phyloP scores from a whole-genome alignment of 495 filamentous ascomycete species.

The Sphaerosporella brunnea region DNA sequence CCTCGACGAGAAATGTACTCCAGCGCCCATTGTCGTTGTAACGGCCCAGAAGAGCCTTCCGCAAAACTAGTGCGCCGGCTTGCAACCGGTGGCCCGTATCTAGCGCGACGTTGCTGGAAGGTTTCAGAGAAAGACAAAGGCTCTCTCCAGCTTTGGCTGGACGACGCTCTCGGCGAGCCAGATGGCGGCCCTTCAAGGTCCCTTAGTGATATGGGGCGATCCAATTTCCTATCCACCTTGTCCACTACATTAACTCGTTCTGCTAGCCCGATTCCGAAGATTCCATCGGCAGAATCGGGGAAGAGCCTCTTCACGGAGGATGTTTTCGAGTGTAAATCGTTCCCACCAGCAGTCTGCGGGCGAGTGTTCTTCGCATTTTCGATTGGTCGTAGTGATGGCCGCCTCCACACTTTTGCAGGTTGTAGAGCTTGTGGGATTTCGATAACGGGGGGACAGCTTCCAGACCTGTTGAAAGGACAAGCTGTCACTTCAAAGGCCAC shows the following conservation, averaged over 20 bases:
- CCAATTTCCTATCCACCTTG: background rate
- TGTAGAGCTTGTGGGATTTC: conserved; percentile 11
- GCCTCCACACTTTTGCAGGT: conserved; percentile 22
- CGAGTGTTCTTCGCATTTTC: background rate
- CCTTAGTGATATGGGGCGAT: background rate
- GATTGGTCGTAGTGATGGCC: conserved; percentile 7
- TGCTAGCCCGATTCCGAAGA: background rate
- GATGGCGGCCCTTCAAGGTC: background rate
- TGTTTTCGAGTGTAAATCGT: no score
- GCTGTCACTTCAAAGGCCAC: conserved; percentile 22
- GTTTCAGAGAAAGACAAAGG: background rate
- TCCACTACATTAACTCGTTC: background rate
- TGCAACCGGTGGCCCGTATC: background rate
- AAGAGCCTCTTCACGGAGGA: no score
- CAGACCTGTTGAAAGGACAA: conserved; percentile 19
- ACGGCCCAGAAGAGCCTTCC: background rate
- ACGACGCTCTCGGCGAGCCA: background rate
- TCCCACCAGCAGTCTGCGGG: no score
- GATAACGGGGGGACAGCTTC: conserved; percentile 7
- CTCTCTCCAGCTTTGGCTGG: background rate
- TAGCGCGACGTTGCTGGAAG: background rate
- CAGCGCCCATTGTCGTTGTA: background rate
- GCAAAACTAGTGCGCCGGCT: background rate
- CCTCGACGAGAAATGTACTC: background rate
- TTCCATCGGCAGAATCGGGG: no score